Evolutionary conservation across 2,329 filamentous ascomycete genomes (phyloP).

Genomic region (Daldinia sp.): DNA sequence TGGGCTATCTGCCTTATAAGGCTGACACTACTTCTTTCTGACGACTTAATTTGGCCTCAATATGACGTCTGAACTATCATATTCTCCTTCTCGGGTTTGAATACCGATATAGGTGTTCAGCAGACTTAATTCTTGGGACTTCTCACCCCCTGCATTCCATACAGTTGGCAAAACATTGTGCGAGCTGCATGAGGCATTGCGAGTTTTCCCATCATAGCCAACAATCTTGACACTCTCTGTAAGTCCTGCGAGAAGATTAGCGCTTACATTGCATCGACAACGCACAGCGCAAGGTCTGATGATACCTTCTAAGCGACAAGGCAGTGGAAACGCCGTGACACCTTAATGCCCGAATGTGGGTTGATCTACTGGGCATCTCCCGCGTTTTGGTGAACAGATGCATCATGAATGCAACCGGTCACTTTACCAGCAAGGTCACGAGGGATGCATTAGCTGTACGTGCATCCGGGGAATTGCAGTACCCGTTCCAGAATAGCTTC

Average conservation of each 20-base stretch:
- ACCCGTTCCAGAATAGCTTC: conserved; percentile 19
- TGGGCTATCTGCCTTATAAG: conserved; percentile 27
- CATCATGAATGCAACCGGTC: conserved; percentile 33
- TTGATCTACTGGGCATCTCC: conserved; percentile 36
- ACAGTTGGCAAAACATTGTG: conserved; percentile 19
- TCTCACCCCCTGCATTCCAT: conserved; percentile 2
- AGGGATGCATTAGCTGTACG: conserved; percentile 26
- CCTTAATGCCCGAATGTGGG: conserved; percentile 21
- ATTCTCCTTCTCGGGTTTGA: conserved; percentile 4
- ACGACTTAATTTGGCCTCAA: neutral
- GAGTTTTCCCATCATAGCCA: conserved; percentile 23
- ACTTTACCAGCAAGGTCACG: conserved; percentile 27
- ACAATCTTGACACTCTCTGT: conserved; percentile 30
- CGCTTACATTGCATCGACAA: conserved; percentile 44
- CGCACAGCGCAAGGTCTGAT: conserved; percentile 36
- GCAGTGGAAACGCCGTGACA: conserved; percentile 25
- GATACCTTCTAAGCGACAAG: conserved; percentile 32
- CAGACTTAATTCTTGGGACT: conserved; percentile 6
- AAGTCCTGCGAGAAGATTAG: conserved; percentile 38
- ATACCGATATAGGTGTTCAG: conserved; percentile 1
- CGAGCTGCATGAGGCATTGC: conserved; percentile 15
- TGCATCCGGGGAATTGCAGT: conserved; percentile 25
- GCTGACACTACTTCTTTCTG: conserved; percentile 27
- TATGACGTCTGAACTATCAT: conserved; percentile 8
- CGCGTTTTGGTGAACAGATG: conserved; percentile 29